Conservation (phyloP, 2,329 filamentous ascomycete genomes). For the Phyllosticta paracitricarpa region DNA sequence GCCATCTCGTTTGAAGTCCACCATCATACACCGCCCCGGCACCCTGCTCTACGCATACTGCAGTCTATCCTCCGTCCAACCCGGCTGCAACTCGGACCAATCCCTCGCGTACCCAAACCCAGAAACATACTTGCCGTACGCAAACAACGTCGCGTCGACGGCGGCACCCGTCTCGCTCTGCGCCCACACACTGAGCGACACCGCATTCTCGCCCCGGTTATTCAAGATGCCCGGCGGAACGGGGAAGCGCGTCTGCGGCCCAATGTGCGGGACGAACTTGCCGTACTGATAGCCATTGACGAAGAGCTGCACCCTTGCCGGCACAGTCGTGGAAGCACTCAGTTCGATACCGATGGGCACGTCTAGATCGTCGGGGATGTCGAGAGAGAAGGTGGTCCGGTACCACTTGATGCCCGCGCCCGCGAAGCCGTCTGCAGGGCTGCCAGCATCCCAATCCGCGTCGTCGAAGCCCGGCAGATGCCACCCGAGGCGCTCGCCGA, state of each 20-base stretch:
- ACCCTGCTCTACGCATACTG: constrained; percentile 3
- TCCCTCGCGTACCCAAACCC: constrained; percentile 42
- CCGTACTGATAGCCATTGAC: constrained; percentile 54
- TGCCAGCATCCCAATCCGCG: constrained; percentile 29
- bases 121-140: constrained; percentile 45
- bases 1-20: too few relatives aligned
- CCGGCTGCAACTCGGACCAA: constrained; percentile 9
- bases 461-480: constrained; percentile 49
- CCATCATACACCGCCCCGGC: too few relatives aligned
- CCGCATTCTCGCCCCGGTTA: constrained; percentile 48
- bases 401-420: constrained; percentile 48
- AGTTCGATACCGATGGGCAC: constrained; percentile 48
- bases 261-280: constrained; percentile 50
- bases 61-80: constrained; percentile 8
- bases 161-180: constrained; percentile 35
- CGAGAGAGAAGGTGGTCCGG: constrained; percentile 42
- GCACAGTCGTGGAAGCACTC: constrained; percentile 27
- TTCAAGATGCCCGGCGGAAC: constrained; percentile 50
- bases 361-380: constrained; percentile 43
- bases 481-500: constrained; percentile 48
- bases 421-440: constrained; percentile 33
- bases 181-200: constrained; percentile 51
- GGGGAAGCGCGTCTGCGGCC: constrained; percentile 51
- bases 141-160: constrained; percentile 34
- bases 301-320: constrained; percentile 43